These are phyloP conservation scores for Cutaneotrichosporon dermatis DNA, from an alignment of 1,284 basidiomycete species.

Conservation along the genomic window DNA sequence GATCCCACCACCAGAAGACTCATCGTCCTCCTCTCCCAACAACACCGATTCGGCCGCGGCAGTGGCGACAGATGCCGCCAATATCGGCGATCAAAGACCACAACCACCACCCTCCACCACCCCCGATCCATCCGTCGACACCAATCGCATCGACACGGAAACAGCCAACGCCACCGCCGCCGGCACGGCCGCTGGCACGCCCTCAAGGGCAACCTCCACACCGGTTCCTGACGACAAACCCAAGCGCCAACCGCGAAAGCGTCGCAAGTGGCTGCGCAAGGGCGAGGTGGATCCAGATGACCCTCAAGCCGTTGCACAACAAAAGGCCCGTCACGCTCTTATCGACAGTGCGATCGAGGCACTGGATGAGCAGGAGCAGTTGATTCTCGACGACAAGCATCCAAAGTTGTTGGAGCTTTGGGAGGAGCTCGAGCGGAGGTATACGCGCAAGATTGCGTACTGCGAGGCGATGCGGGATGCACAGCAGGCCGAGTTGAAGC, in stretches of 20 bases:
- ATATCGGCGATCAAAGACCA: too few species aligned
- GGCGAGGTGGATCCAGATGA: slow-evolving; percentile 48
- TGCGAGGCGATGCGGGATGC: slow-evolving; percentile 14
- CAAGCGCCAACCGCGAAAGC: slow-evolving; percentile 31
- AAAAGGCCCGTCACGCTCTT: slow-evolving; percentile 22
- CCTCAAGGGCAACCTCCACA: background rate
- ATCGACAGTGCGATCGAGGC: slow-evolving; percentile 29
- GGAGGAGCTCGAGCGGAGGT: slow-evolving; percentile 29
- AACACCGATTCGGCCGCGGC: background rate
- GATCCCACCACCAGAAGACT: background rate
- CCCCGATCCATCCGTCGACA: background rate
- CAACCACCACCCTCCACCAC: background rate
- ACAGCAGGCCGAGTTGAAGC: slow-evolving; percentile 18
- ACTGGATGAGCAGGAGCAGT: slow-evolving; percentile 32
- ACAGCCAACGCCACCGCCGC: background rate
- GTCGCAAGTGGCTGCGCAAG: slow-evolving; percentile 35
- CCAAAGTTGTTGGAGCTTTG: slow-evolving; percentile 28
- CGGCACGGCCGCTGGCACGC: slow-evolving; percentile 1
- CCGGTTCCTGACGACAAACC: slow-evolving; percentile 9
- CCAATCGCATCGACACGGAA: background rate
- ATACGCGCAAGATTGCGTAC: slow-evolving; percentile 17
- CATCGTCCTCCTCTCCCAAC: background rate
- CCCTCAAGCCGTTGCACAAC: slow-evolving; percentile 37
- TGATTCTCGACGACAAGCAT: slow-evolving; percentile 25
- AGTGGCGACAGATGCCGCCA: background rate